Base-by-base conservation (phyloP, 768 basidiomycete genomes). In the Lactarius evosmus region DNA sequence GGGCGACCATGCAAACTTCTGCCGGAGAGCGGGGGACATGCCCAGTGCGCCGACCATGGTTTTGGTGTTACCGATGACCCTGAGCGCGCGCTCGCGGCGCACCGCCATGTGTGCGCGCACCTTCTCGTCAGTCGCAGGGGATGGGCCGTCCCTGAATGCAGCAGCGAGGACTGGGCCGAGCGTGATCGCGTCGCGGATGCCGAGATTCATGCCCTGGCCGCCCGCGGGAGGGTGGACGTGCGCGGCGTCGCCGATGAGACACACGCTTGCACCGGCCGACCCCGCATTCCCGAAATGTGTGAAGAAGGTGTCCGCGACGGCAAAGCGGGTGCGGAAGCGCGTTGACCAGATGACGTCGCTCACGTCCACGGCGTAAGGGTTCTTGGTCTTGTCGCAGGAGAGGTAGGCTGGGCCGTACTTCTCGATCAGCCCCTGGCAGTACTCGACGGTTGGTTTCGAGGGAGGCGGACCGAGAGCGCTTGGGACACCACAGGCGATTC, bases 161-260 rank as follows among this genome's bases (percentile, higher is more conserved):
- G 74, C 71, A 19, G 72, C 70, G 44, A 84, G 70, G 7, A 69
- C 76, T n/a, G 77, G 75, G 6, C 78, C 82, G 4, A 84, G 75
- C 54, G 74, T 73, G 27, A 83, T 70, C 7, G 79, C 82, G 64
- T 85, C 83, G 17, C 82, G 77, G 19, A 85, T 72, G 7, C 83
- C 81, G 19, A 84, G 76, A 65, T 83, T 83, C 82, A 85, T 81
- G 14, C 83, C 83, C 59, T 83, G 82, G 1, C 83, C 83, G 1
- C 83, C 83, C 6, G 78, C 74, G 27, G 83, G 83, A 0, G 83
- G 80, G 61, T 83, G 83, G 52, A 83, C 78, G 65, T 77, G 81
- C 34, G 83, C 83, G 4, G 83, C 81, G 66, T 82, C 80, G 5
- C 80, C 80, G 7, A 79, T 46, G 40, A 82, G 67, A 17, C 62